Conservation (phyloP, 495 filamentous ascomycete species). For the Aspergillus wentii region DNA sequence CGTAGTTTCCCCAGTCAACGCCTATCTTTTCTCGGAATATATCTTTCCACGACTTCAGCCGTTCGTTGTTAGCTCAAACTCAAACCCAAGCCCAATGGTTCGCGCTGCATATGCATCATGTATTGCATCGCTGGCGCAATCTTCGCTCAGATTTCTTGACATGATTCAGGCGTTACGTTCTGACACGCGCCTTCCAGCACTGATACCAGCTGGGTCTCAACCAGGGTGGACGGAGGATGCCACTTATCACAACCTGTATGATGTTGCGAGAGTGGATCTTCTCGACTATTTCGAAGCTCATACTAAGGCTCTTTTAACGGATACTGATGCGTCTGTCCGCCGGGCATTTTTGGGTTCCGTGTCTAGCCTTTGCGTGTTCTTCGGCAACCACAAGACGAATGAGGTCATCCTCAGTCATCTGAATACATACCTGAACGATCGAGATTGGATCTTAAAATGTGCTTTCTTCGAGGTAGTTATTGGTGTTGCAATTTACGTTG, state of each 20-base stretch:
- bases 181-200: conserved; percentile 72
- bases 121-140: conserved; percentile 87
- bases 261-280: conserved; percentile 72
- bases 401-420: conserved; percentile 93
- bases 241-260: conserved; percentile 75
- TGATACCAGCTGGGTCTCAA: conserved; percentile 64
- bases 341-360: conserved; percentile 93
- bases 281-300: conserved; percentile 77
- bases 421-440: conserved; percentile 96
- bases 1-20: conserved; percentile 89
- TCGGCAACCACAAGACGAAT: conserved; percentile 81
- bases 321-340: conserved; percentile 80
- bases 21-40: conserved; percentile 92
- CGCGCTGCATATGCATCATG: conserved; percentile 90
- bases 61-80: conserved; percentile 54
- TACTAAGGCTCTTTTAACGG: conserved; percentile 84
- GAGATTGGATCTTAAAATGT: conserved; percentile 93
- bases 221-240: conserved; percentile 63
- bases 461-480: conserved; percentile 96
- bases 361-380: conserved; percentile 88
- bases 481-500: conserved; percentile 86
- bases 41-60: conserved; percentile 78
- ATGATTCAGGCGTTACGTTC: conserved; percentile 84
- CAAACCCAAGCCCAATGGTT: conserved; percentile 61
- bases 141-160: conserved; percentile 77